phyloP scores from a whole-genome alignment of 192 early-diverging fungal genomes.

The Rhizophlyctis rosea region DNA sequence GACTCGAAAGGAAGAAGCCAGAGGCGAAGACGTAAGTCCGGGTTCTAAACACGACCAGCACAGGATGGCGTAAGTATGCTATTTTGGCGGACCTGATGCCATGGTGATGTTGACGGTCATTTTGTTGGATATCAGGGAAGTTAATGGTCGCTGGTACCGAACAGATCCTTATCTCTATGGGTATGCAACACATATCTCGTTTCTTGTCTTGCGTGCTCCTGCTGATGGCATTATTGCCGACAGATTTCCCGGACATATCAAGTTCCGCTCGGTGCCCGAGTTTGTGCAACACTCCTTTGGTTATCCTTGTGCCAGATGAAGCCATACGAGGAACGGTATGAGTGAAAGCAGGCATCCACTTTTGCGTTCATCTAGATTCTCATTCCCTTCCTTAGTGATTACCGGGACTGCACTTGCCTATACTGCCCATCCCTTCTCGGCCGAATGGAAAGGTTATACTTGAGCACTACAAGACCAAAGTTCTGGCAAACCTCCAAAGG shows the following conservation, averaged over 20 bases:
- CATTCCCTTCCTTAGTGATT: background rate
- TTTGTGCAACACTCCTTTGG: background rate
- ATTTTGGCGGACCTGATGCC: background rate
- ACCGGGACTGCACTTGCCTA: background rate
- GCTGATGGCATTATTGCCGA: background rate
- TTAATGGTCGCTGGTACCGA: background rate
- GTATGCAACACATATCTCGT: background rate
- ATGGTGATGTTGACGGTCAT: background rate
- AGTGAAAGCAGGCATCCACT: no score
- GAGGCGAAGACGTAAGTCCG: background rate
- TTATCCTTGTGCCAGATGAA: no score
- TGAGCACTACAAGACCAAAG: background rate
- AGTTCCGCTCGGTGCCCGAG: background rate
- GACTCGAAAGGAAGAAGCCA: background rate
- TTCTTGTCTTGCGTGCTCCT: background rate
- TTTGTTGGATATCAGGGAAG: background rate
- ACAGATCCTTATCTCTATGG: background rate
- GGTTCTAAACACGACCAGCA: background rate
- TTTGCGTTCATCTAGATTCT: no score
- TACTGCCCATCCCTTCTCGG: background rate
- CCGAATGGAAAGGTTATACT: background rate
- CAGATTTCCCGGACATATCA: background rate
- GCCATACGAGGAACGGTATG: no score
- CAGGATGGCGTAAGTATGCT: background rate
- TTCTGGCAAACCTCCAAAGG: no score